Evolutionary conservation across 139 green algal genomes (phyloP).

Genomic region (Auxenochlorella pyrenoidosa): DNA sequence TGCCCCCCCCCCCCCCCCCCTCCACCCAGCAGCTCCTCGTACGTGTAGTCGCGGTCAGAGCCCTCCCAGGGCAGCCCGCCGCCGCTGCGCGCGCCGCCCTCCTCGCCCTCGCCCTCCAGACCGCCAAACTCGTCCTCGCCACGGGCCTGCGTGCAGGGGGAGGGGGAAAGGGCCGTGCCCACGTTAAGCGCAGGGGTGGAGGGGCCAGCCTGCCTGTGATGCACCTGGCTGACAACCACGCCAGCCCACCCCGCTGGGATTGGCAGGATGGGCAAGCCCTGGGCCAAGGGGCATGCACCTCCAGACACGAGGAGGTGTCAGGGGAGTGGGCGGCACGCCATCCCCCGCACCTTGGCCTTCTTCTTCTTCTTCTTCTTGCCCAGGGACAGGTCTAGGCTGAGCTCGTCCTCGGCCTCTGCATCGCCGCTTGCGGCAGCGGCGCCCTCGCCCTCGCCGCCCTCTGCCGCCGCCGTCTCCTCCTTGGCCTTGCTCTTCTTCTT

Average conservation of each 20-base stretch:
- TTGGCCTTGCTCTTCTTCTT: slow-evolving; percentile 61
- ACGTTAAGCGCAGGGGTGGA: too few species aligned
- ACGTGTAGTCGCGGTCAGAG: slow-evolving; percentile 95
- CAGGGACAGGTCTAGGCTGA: slow-evolving; percentile 40
- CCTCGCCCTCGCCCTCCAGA: slow-evolving; percentile 37
- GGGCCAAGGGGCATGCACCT: too few species aligned
- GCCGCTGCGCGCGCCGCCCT: slow-evolving; percentile 43
- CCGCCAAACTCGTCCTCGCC: slow-evolving; percentile 46
- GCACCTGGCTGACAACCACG: too few species aligned
- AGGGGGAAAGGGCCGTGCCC: too few species aligned
- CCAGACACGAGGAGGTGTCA: too few species aligned
- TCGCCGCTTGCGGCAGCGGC: background rate
- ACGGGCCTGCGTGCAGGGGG: slow-evolving; percentile 42
- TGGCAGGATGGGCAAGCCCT: too few species aligned
- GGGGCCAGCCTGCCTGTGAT: too few species aligned
- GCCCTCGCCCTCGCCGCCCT: slow-evolving; percentile 19
- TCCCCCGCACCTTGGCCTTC: slow-evolving; percentile 55
- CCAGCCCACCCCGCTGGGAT: too few species aligned
- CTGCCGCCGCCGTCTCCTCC: background rate
- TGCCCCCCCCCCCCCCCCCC: background rate
- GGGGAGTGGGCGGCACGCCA: too few species aligned
- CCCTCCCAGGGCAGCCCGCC: slow-evolving; percentile 87
- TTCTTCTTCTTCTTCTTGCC: slow-evolving; percentile 55
- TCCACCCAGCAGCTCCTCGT: slow-evolving; percentile 94
- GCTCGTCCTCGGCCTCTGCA: slow-evolving; percentile 42